A percentile compares a stretch with the other conserved stretches of the same genome.
phyloP scores from a whole-genome alignment of 2,329 filamentous ascomycete species.

The Aspergillus ibericus region DNA sequence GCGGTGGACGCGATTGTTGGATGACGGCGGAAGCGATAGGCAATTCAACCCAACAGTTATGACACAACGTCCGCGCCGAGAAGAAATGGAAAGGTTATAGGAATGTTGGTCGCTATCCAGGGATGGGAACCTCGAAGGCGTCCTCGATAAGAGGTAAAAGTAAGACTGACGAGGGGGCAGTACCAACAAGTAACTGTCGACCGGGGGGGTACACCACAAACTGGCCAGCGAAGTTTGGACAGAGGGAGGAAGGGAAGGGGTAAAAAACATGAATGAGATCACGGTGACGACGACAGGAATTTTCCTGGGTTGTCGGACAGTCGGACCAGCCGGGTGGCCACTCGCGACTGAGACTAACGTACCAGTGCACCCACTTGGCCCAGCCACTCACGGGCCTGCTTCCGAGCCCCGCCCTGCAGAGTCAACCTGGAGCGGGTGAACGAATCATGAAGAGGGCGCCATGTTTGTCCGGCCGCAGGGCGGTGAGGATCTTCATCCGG shows the following conservation, averaged over 20 bases:
- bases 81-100: not conserved
- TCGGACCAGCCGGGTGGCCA: constrained; percentile 23
- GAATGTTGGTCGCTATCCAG: constrained; percentile 10
- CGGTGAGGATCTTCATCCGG: constrained; percentile 10
- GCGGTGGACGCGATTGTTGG: constrained; percentile 10
- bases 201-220: constrained; percentile 1
- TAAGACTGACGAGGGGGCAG: not conserved
- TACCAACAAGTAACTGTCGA: not conserved
- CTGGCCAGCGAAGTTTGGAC: constrained; percentile 4
- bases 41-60: constrained; percentile 10
- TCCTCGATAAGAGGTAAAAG: not conserved
- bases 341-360: constrained; percentile 13
- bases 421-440: not conserved
- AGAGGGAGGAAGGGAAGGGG: constrained; percentile 1
- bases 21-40: constrained; percentile 15
- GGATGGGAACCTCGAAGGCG: not conserved
- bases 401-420: constrained; percentile 10
- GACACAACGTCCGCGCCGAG: not conserved
- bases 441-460: constrained; percentile 11
- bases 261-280: constrained; percentile 34
- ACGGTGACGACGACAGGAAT: constrained; percentile 42
- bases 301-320: constrained; percentile 22
- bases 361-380: constrained; percentile 11
- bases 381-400: constrained; percentile 19
- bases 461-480: constrained; percentile 11